These are phyloP conservation scores for Sclerotinia spermophila DNA, from an alignment of 2,329 filamentous ascomycete genomes.

Conservation along the genomic window DNA sequence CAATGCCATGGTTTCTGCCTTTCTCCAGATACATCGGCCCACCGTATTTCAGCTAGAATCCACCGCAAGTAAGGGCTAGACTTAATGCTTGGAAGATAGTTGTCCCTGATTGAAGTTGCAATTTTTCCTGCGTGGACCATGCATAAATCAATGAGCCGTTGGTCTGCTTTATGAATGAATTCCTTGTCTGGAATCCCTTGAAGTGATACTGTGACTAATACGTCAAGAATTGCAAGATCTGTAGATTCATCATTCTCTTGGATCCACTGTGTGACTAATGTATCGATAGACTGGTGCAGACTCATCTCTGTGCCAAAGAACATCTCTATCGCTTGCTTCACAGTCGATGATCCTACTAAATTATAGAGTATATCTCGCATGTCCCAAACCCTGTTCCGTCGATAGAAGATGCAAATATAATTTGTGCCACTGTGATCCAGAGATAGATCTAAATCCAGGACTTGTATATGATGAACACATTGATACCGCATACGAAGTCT, in stretches of 20 bases:
- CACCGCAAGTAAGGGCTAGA: constrained; percentile 2
- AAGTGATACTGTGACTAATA: background rate
- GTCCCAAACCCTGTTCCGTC: background rate
- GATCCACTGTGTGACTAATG: background rate
- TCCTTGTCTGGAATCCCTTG: fast-evolving
- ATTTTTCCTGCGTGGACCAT: background rate
- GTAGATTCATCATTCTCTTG: background rate
- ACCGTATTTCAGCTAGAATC: background rate
- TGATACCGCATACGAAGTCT: background rate
- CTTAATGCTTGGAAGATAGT: background rate
- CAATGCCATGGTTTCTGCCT: background rate
- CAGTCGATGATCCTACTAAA: background rate
- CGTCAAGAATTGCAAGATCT: background rate
- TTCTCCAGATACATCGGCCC: background rate
- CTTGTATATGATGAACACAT: background rate
- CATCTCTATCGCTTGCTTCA: background rate
- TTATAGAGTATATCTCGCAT: background rate
- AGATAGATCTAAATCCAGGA: background rate
- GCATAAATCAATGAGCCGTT: background rate
- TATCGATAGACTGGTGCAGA: background rate
- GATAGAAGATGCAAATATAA: background rate
- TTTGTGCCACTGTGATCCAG: background rate
- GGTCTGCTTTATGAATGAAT: background rate
- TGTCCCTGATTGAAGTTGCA: background rate
- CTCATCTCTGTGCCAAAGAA: background rate